Evolutionary conservation across 148 eudicot species (phyloP).

Genomic region (Fagopyrum homotropicum): DNA sequence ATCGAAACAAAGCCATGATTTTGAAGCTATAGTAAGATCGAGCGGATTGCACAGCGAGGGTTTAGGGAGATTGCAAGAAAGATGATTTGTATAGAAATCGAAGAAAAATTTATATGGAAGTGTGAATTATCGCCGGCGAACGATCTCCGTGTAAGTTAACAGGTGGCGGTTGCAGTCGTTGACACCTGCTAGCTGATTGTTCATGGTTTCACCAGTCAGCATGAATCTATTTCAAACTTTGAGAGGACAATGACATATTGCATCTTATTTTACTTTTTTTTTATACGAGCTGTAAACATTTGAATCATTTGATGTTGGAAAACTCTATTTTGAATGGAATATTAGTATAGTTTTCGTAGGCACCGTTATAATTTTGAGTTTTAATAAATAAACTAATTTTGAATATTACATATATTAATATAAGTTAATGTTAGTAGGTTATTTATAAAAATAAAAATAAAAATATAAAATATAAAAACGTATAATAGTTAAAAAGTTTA

Average conservation of each 20-base stretch:
- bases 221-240: neutral
- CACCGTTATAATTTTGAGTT: too few species aligned
- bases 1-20: constrained; percentile 5
- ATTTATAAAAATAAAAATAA: too few species aligned
- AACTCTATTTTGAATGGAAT: too few species aligned
- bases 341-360: too few species aligned
- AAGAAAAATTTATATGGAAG: neutral
- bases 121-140: neutral
- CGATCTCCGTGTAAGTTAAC: neutral
- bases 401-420: too few species aligned
- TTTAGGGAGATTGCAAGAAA: neutral
- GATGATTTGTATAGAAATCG: neutral
- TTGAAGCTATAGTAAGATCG: neutral
- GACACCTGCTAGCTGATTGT: neutral
- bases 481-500: too few species aligned
- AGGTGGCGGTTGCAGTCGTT: constrained; percentile 3
- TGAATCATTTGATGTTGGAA: too few species aligned
- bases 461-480: too few species aligned
- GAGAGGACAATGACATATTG: neutral
- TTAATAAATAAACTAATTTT: too few species aligned
- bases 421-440: too few species aligned
- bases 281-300: too few species aligned
- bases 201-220: neutral
- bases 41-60: neutral
- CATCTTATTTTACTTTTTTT: too few species aligned